Conservation (phyloP, 176 grass and related monocot genomes). For the Thinopyrum elongatum region DNA sequence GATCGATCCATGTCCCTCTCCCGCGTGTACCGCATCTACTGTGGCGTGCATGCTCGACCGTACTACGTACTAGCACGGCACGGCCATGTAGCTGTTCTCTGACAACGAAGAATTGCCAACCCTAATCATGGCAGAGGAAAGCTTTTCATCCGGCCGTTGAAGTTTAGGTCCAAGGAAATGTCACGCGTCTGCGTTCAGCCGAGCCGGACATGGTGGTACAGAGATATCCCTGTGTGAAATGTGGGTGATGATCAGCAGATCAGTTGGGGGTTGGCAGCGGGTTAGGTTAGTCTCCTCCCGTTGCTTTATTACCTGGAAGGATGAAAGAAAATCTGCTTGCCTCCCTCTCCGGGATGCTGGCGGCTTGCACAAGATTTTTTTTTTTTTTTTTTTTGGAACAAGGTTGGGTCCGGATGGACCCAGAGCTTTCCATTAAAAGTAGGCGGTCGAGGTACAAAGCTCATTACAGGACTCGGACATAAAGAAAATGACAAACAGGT, state of each 20-base stretch:
- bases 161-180: not conserved
- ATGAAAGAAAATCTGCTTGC: too few relatives aligned
- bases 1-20: not conserved
- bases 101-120: not conserved
- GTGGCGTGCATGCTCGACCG: too few relatives aligned
- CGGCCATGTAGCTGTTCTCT: not conserved
- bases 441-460: too few relatives aligned
- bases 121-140: not conserved
- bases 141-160: not conserved
- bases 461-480: too few relatives aligned
- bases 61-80: not conserved
- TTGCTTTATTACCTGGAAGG: too few relatives aligned
- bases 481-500: too few relatives aligned
- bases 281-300: not conserved
- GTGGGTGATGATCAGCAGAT: not conserved
- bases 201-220: too few relatives aligned
- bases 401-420: too few relatives aligned
- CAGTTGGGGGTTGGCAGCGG: not conserved
- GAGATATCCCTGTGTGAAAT: not conserved
- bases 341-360: too few relatives aligned
- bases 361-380: too few relatives aligned
- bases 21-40: slow-evolving; percentile 22
- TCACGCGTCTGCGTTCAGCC: not conserved
- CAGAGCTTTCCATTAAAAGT: too few relatives aligned
- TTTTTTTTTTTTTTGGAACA: too few relatives aligned